These are phyloP conservation scores for Termitomyces sp. DNA, from an alignment of 768 basidiomycete genomes.

Conservation along the genomic window DNA sequence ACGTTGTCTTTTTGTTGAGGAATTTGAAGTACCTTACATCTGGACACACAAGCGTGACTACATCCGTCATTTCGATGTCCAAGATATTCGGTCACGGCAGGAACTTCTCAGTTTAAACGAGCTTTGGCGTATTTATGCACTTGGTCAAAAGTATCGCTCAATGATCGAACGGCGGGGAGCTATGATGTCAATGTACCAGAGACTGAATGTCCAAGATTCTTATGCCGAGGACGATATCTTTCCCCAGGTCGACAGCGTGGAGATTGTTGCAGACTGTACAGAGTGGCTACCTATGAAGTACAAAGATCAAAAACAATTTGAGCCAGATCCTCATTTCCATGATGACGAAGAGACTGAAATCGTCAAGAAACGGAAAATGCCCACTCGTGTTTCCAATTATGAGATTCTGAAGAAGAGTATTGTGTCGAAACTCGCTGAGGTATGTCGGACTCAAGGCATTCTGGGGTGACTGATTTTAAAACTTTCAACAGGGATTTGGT, in stretches of 20 bases:
- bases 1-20: conserved; percentile 77
- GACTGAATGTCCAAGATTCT: conserved; percentile 63
- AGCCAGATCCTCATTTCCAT: conserved; percentile 60
- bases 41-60: conserved; percentile 93
- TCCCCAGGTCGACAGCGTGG: conserved; percentile 71
- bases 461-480: neutral
- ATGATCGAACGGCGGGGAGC: conserved; percentile 69
- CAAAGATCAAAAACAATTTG: conserved; percentile 64
- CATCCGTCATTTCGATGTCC: conserved; percentile 75
- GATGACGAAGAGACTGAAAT: conserved; percentile 58
- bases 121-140: conserved; percentile 85
- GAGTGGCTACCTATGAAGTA: conserved; percentile 90
- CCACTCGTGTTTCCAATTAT: conserved; percentile 80
- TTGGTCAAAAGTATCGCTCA: conserved; percentile 89
- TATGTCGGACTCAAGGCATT: conserved; percentile 27
- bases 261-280: conserved; percentile 84
- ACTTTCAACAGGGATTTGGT: conserved; percentile 67
- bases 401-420: conserved; percentile 79
- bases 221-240: conserved; percentile 73
- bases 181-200: conserved; percentile 58
- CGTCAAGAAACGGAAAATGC: conserved; percentile 68
- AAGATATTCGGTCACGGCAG: conserved; percentile 52
- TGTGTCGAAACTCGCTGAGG: conserved; percentile 75
- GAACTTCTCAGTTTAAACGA: conserved; percentile 77
- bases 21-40: conserved; percentile 93